Evolutionary conservation across 1,284 basidiomycete species (phyloP), one percentile per base, ranked within the genome.

Genomic region (Cryptococcus neoformans): DNA sequence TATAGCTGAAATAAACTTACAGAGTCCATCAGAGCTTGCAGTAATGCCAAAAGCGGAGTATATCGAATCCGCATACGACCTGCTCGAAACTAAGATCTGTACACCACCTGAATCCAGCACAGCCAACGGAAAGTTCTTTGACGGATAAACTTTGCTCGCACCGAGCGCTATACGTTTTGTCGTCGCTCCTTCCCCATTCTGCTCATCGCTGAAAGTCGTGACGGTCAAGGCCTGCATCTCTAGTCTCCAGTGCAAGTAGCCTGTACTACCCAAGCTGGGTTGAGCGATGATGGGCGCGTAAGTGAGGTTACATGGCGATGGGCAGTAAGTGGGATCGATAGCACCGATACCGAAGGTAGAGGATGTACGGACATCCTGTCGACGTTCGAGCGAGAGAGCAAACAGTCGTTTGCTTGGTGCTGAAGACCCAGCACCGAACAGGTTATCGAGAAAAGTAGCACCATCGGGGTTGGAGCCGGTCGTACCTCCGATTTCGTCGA

Each of bases 41-140:
- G 45, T 53, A 35, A 76, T 68, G 0, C 69, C 69, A 54, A 63
- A 72, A 0, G 68, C 64, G 3, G 56, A 57, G 53, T 78, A 78
- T 2, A 78, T 70, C 8, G 68, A 57, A 57, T 77, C 70, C 6
- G 70, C 63, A 42, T 67, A 64, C 21, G 21, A 21, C 21, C 21
- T 21, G 21, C 21, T 54, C 6, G 68, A 69, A 16, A 73, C 67
- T 42, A 78, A 52, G 39, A 76, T 73, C 37, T 67, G 66, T 21
- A 75, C 68, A 10, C 76, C 76, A 21, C 76, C 76, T 0, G 75
- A 76, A 54, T 78, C 76, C 3, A 78, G 53, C 1, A 78, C 71
- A 0, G 69, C 76, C 1, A 78, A 51, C 0, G 76, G 76, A 3
- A 57, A 59, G 11, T 57, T 53, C 16, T 65, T 63, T 3, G 54